A percentile compares a stretch with the other conserved stretches of the same genome.
These are phyloP conservation scores for Fraxinus cuspidata DNA, from an alignment of 257 asterid genomes.

Conservation along the genomic window DNA sequence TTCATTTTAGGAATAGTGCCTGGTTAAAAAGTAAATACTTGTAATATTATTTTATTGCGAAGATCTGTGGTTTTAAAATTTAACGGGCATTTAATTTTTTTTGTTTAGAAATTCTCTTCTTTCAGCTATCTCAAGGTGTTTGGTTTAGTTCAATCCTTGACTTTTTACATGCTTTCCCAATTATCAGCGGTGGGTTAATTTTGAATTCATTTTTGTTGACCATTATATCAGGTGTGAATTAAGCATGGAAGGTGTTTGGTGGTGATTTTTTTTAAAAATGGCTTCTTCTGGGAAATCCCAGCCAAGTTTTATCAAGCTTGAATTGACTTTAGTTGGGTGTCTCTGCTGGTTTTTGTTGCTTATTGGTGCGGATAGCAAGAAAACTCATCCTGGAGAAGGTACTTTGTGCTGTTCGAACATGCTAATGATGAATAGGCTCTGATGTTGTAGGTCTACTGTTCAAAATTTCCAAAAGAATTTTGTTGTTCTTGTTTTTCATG, in stretches of 20 bases:
- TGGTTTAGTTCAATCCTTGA: background rate
- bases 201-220: background rate
- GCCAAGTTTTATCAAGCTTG: conserved; percentile 24
- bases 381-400: conserved; percentile 77
- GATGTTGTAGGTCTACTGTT: background rate
- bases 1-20: too few relatives aligned
- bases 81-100: background rate
- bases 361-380: conserved; percentile 41
- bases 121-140: conserved; percentile 5
- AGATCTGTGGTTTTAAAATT: too few relatives aligned
- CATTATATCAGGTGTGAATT: conserved; percentile 29
- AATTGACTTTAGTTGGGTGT: conserved; percentile 34
- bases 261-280: conserved; percentile 26
- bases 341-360: conserved; percentile 51
- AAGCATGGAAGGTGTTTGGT: conserved; percentile 29
- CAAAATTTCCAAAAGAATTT: background rate
- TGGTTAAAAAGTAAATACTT: too few relatives aligned
- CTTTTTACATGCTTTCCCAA: background rate
- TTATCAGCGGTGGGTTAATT: conserved; percentile 4
- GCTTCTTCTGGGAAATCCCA: conserved; percentile 23
- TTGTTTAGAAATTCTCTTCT: background rate
- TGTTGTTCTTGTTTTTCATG: background rate
- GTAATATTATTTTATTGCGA: too few relatives aligned
- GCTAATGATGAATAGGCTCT: background rate
- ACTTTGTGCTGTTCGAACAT: background rate